Percentiles rank a stretch among this genome's conserved stretches.
Evolutionary conservation across 1,284 basidiomycete species (phyloP).

Genomic region (Hemileia vastatrix): DNA sequence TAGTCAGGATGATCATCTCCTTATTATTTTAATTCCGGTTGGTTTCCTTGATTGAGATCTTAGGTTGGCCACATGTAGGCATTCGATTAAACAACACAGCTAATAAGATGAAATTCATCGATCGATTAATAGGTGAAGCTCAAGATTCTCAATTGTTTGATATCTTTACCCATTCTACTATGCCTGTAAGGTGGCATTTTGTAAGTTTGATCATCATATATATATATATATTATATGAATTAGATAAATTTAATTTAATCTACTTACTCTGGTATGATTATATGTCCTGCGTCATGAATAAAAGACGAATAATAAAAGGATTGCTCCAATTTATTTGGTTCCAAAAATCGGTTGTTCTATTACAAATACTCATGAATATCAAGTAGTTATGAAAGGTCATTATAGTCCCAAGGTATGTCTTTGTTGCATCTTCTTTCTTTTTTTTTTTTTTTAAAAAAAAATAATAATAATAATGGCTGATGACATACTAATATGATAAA

Average conservation of each 20-base stretch:
- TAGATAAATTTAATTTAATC: no score
- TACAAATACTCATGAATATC: constrained; percentile 51
- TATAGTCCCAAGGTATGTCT: constrained; percentile 53
- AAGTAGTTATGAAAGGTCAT: constrained; percentile 52
- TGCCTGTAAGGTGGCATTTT: constrained; percentile 73
- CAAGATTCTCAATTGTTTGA: constrained; percentile 54
- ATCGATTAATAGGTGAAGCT: constrained; percentile 52
- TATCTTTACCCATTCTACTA: constrained; percentile 67
- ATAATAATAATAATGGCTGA: background rate
- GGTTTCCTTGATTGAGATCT: constrained; percentile 6
- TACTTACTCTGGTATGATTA: no score
- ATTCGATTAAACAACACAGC: constrained; percentile 58
- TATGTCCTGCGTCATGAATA: no score
- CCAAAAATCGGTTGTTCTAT: constrained; percentile 64
- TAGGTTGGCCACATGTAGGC: constrained; percentile 74
- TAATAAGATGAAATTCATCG: constrained; percentile 54
- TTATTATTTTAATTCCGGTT: background rate
- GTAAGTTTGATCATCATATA: no score
- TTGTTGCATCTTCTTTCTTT: background rate
- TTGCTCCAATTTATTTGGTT: constrained; percentile 76
- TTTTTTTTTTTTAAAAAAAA: no score
- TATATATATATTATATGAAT: no score
- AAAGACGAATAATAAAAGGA: constrained; percentile 54
- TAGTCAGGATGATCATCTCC: background rate
- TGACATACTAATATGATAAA: background rate